Base-by-base conservation (phyloP, 352 stramenopile species). In the Pythium folliculosum region DNA sequence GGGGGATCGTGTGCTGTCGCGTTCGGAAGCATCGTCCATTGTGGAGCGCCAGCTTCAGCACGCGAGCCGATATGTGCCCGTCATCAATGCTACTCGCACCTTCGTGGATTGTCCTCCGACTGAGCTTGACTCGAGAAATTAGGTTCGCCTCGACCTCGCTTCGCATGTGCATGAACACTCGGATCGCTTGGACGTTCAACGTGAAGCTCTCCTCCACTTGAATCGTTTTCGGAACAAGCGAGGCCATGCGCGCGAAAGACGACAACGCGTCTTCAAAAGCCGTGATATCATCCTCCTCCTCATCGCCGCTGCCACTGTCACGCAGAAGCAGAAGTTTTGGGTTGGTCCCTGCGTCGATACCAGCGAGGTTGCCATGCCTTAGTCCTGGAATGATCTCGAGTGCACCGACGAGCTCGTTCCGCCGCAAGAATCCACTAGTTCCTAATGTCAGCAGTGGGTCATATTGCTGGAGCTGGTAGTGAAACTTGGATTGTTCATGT, bases 401-500 rank as follows among this genome's bases (percentile, higher is more conserved):
- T 4, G 84, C 84, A 2, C 89, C 81, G 0, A 98, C 81, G 7
- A 97, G 73, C 61, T 98, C 91, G 55, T 98, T 96, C 25, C 93
- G 84, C 14, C 82, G 78, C 22, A 98, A 48, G 19, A 96, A 81
- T 5, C 69, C 59, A 27, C 58, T 67, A 56, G 82, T 81, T 0
- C 73, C 62, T n/a, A 90, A 71, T 0, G 67, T 64, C 5, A 85
- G 25, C 13, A 97, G 68, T 0, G 81, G 79, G 2, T 89, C 78
- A 65, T 96, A 89, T 47, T 67, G 67, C 12, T 78, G 65, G 4
- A 91, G 60, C 35, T 90, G 81, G 50, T 90, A 96, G 66, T 82
- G 81, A 3, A 94, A 75, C 60, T 90, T 85, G 66, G 78, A 85
- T 14, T 69, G 69, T 25, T 88, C 74, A 5, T 91, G 73, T 27